Conservation (phyloP, 2,329 filamentous ascomycete genomes). For the Penicillium brasilianum region DNA sequence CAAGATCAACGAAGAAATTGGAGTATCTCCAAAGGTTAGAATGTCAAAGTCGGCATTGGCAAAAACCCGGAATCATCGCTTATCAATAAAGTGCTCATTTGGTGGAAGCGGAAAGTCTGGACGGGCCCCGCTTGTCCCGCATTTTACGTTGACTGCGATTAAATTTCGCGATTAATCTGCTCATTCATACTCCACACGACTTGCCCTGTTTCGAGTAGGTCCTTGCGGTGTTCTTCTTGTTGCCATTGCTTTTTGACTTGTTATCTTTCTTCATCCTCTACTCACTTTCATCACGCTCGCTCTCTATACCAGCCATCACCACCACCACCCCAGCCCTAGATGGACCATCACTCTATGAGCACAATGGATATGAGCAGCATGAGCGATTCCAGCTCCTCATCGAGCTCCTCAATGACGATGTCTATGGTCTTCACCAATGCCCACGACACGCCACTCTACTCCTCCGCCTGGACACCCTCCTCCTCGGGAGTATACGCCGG, state of each 20-base stretch:
- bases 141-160: neutral
- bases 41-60: neutral
- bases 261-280: neutral
- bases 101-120: constrained; percentile 5
- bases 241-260: neutral
- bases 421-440: constrained; percentile 58
- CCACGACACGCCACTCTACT: constrained; percentile 68
- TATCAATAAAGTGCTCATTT: constrained; percentile 23
- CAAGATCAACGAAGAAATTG: neutral
- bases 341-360: constrained; percentile 17
- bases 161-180: constrained; percentile 3
- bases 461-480: constrained; percentile 73
- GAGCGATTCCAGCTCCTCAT: constrained; percentile 11
- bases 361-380: constrained; percentile 18
- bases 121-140: constrained; percentile 9
- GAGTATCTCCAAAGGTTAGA: neutral
- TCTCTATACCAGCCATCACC: neutral
- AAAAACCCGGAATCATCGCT: constrained; percentile 4
- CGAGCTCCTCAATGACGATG: constrained; percentile 32
- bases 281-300: neutral
- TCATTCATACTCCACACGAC: neutral
- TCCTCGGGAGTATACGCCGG: constrained; percentile 76
- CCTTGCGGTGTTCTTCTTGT: neutral
- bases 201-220: constrained; percentile 1
- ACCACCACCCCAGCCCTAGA: neutral